Evolutionary conservation across 805 yeast genomes (phyloP).

Genomic region (Candida nitratophila): DNA sequence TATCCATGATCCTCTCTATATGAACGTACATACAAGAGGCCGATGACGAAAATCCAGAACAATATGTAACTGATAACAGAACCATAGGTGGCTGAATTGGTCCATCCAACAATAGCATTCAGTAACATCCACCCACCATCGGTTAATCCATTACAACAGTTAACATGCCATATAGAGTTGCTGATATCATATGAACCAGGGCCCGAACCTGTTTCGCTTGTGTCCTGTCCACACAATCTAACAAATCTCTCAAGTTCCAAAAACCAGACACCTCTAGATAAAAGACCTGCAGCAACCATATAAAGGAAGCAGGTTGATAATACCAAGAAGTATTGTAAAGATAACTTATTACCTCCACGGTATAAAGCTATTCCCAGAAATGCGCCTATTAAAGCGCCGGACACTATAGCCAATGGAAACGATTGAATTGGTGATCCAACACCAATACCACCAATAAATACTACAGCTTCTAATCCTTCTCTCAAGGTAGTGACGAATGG

Average conservation of each 20-base stretch:
- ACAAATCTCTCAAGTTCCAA: constrained; percentile 75
- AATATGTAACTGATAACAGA: constrained; percentile 66
- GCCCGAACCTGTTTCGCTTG: constrained; percentile 84
- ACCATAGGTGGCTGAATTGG: constrained; percentile 87
- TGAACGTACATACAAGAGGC: constrained; percentile 32
- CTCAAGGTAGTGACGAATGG: constrained; percentile 84
- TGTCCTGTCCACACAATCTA: constrained; percentile 73
- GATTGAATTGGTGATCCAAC: constrained; percentile 62
- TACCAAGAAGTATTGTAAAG: constrained; percentile 68
- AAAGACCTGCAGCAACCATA: constrained; percentile 78
- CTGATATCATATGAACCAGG: constrained; percentile 87
- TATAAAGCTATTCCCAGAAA: constrained; percentile 62
- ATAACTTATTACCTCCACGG: constrained; percentile 70
- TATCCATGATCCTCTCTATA: constrained; percentile 52
- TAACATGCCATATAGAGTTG: constrained; percentile 86
- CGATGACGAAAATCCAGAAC: constrained; percentile 59
- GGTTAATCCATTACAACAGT: constrained; percentile 88
- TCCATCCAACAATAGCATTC: constrained; percentile 90
- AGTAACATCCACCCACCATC: constrained; percentile 91
- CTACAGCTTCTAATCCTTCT: constrained; percentile 90
- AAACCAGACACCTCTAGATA: constrained; percentile 88
- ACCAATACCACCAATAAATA: constrained; percentile 85
- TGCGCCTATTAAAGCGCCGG: constrained; percentile 54
- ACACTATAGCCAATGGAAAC: constrained; percentile 54
- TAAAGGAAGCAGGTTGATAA: constrained; percentile 75